Conservation (phyloP, 352 stramenopile species). For the Phytophthora ohioensis region DNA sequence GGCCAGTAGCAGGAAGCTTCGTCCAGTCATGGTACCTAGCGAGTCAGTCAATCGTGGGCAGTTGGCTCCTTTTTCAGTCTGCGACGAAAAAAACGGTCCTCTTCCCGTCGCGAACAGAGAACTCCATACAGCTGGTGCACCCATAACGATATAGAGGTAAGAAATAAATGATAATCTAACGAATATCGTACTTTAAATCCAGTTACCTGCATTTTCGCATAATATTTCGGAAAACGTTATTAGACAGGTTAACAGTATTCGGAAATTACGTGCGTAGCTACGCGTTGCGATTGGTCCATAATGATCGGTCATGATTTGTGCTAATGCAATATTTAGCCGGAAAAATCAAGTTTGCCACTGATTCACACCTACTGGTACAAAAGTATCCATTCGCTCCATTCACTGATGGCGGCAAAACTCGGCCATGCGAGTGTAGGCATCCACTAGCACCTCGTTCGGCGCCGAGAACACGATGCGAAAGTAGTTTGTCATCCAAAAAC, state of each 20-base stretch:
- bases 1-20: slow-evolving; percentile 34
- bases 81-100: slow-evolving; percentile 2
- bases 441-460: slow-evolving; percentile 68
- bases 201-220: too few relatives aligned
- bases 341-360: background rate
- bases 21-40: slow-evolving; percentile 23
- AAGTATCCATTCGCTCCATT: slow-evolving; percentile 1
- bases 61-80: slow-evolving; percentile 24
- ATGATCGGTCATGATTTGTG: slow-evolving; percentile 10
- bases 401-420: slow-evolving; percentile 63
- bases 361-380: background rate
- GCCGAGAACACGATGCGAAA: slow-evolving; percentile 82
- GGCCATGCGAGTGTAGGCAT: slow-evolving; percentile 70
- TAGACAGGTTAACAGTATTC: background rate
- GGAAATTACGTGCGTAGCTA: too few relatives aligned
- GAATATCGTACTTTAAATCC: background rate
- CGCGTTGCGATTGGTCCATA: background rate
- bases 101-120: slow-evolving; percentile 28
- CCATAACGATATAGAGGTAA: slow-evolving; percentile 21
- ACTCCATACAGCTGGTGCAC: slow-evolving; percentile 26
- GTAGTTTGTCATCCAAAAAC: slow-evolving; percentile 75
- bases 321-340: background rate
- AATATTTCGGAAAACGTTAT: background rate
- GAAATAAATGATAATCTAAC: background rate
- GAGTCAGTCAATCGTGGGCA: slow-evolving; percentile 25